Evolutionary conservation across 2,329 filamentous ascomycete species (phyloP).

Genomic region (Blumeria hordei): DNA sequence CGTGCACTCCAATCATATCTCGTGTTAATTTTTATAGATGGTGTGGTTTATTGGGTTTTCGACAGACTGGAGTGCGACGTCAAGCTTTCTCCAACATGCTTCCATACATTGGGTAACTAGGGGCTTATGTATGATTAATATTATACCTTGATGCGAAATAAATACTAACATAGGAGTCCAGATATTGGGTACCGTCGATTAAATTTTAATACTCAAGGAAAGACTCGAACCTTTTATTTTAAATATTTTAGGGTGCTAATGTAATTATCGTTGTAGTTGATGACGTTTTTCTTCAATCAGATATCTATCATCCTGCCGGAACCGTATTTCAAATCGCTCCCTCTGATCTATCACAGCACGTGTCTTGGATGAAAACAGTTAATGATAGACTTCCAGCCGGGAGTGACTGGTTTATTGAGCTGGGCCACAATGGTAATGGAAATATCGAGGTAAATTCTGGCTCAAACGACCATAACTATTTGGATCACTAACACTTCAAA

Average conservation of each 20-base stretch:
- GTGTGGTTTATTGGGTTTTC: slow-evolving; percentile 31
- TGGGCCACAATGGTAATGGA: slow-evolving; percentile 31
- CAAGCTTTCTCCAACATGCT: slow-evolving; percentile 33
- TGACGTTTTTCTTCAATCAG: slow-evolving; percentile 32
- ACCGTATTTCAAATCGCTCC: slow-evolving; percentile 24
- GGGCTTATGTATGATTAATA: slow-evolving; percentile 20
- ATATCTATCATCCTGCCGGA: slow-evolving; percentile 23
- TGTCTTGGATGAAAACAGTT: slow-evolving; percentile 19
- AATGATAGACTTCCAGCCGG: slow-evolving; percentile 25
- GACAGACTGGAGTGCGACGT: slow-evolving; percentile 21
- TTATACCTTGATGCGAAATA: not conserved
- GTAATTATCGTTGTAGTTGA: slow-evolving; percentile 20
- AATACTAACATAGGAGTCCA: slow-evolving; percentile 1
- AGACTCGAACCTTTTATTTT: not conserved
- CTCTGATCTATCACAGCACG: slow-evolving; percentile 22
- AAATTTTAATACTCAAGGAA: slow-evolving; percentile 11
- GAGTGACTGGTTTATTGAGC: slow-evolving; percentile 26
- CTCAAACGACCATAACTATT: not conserved
- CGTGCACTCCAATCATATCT: too few relatives aligned
- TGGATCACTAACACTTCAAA: not conserved
- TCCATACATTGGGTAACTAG: slow-evolving; percentile 38
- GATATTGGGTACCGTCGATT: slow-evolving; percentile 11
- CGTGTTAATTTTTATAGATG: slow-evolving; percentile 17
- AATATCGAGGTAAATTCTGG: slow-evolving; percentile 18
- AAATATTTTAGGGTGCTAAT: not conserved